Conservation (phyloP, 192 early-diverging fungal species). For the Chytriomyces confervae region DNA sequence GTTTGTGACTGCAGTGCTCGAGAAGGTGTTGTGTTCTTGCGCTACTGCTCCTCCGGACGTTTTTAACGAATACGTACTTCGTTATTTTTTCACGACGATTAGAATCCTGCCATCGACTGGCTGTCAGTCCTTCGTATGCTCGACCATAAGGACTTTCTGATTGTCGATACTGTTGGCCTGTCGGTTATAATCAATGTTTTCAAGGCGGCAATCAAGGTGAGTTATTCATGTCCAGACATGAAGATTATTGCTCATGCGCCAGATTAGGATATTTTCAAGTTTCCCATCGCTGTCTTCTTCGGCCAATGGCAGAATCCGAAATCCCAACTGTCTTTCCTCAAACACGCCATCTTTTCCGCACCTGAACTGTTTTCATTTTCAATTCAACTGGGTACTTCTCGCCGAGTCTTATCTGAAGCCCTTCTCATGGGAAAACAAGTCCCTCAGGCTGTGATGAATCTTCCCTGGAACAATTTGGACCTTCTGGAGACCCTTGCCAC, state of each 20-base stretch:
- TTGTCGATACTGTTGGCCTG: constrained; percentile 63
- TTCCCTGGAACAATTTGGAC: constrained; percentile 73
- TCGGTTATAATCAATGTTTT: constrained; percentile 67
- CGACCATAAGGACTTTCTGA: constrained; percentile 67
- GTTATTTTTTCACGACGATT: constrained; percentile 7
- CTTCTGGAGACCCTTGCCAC: constrained; percentile 70
- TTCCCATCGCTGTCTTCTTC: constrained; percentile 74
- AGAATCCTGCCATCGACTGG: constrained; percentile 70
- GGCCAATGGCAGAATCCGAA: constrained; percentile 74
- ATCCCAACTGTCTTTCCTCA: constrained; percentile 74
- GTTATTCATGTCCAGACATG: not conserved
- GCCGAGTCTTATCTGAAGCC: constrained; percentile 7
- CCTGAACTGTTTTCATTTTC: constrained; percentile 64
- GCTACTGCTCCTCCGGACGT: not conserved
- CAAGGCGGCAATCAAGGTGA: constrained; percentile 62
- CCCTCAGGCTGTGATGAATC: constrained; percentile 52
- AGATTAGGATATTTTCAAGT: constrained; percentile 61
- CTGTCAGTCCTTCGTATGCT: constrained; percentile 61
- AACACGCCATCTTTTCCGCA: constrained; percentile 61
- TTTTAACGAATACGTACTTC: not conserved
- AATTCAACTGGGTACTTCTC: not conserved
- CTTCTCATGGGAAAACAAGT: constrained; percentile 26
- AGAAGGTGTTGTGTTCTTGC: constrained; percentile 52
- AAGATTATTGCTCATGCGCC: not conserved
- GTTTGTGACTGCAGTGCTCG: constrained; percentile 58